phyloP scores from a whole-genome alignment of 345 rosid genomes.

The Sisymbrium irio region DNA sequence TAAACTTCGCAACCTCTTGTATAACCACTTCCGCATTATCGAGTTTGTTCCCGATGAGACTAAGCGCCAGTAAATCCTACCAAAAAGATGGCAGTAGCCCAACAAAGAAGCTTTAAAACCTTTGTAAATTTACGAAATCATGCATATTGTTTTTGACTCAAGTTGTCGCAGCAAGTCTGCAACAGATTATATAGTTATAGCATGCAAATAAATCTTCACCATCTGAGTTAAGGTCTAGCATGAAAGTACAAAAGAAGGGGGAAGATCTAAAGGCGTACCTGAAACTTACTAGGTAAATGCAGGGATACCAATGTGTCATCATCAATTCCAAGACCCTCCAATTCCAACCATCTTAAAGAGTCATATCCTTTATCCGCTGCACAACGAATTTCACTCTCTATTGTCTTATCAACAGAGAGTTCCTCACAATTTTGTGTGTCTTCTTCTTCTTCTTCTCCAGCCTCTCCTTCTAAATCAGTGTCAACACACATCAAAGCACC shows the following conservation, averaged over 20 bases:
- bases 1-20: constrained; percentile 63
- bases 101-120: constrained; percentile 21
- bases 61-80: constrained; percentile 81
- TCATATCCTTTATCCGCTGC: constrained; percentile 54
- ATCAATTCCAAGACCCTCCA: constrained; percentile 65
- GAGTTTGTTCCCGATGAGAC: constrained; percentile 74
- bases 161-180: not conserved
- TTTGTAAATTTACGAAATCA: not conserved
- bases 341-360: constrained; percentile 75
- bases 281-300: constrained; percentile 56
- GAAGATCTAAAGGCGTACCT: constrained; percentile 39
- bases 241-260: not conserved
- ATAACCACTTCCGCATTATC: constrained; percentile 48
- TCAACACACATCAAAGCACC: constrained; percentile 87
- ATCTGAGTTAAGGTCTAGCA: not conserved
- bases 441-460: too few relatives aligned
- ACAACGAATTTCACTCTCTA: constrained; percentile 46
- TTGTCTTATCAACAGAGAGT: constrained; percentile 43
- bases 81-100: not conserved
- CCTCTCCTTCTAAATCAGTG: constrained; percentile 36
- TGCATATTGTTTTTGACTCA: not conserved
- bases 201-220: not conserved
- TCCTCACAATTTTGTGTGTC: constrained; percentile 30
- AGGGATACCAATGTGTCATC: constrained; percentile 60
- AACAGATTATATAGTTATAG: not conserved